Percentiles rank a stretch among this genome's conserved stretches.
phyloP scores from a whole-genome alignment of 805 yeast species.

The Schwanniomyces vanrijiae region DNA sequence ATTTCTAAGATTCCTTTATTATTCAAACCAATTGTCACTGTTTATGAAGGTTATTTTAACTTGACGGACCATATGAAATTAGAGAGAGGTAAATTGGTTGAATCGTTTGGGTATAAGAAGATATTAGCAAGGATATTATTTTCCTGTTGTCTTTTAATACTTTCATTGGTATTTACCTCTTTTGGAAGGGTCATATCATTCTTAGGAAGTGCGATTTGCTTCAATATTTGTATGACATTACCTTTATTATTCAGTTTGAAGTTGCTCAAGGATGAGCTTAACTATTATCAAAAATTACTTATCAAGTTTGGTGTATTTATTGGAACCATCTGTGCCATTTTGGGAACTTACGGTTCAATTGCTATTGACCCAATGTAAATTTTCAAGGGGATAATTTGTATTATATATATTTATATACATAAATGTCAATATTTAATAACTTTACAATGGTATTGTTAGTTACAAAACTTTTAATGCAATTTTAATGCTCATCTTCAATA shows the following conservation, averaged over 20 bases:
- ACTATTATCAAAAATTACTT: slow-evolving; percentile 5
- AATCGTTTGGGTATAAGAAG: slow-evolving; percentile 2
- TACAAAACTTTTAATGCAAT: background rate
- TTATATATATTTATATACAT: background rate
- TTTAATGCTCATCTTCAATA: slow-evolving; percentile 12
- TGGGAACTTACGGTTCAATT: slow-evolving; percentile 27
- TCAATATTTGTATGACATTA: slow-evolving; percentile 38
- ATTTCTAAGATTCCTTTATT: slow-evolving; percentile 42
- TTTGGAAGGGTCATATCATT: slow-evolving; percentile 43
- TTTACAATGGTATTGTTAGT: background rate
- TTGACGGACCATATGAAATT: slow-evolving; percentile 1
- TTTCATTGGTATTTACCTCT: slow-evolving; percentile 33
- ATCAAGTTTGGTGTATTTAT: slow-evolving; percentile 19
- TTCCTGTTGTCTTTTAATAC: background rate
- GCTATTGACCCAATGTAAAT: slow-evolving; percentile 10
- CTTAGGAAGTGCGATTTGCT: slow-evolving; percentile 42
- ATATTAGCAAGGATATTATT: slow-evolving; percentile 6
- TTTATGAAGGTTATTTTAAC: slow-evolving; percentile 29
- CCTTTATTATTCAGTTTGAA: slow-evolving; percentile 37
- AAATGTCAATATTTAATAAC: background rate
- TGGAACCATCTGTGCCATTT: slow-evolving; percentile 18
- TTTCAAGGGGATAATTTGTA: background rate
- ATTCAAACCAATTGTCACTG: slow-evolving; percentile 38
- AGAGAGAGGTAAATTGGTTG: background rate
- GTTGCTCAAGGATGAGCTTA: slow-evolving; percentile 21